Conservation (phyloP, 1,139 yeast species). For the Blastobotrys malaysiensis region DNA sequence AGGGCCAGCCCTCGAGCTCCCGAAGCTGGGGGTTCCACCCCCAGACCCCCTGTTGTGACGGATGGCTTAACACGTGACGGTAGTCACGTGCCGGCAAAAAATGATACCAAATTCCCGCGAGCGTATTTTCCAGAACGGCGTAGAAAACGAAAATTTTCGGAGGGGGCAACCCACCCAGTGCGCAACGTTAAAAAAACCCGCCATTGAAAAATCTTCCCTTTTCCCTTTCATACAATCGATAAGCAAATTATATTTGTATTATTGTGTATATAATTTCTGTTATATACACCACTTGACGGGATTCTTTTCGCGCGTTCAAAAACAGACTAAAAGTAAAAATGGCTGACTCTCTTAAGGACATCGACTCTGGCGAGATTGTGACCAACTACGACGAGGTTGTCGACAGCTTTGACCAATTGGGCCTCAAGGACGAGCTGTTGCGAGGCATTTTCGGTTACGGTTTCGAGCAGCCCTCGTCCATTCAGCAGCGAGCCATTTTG, state of each 20-base stretch:
- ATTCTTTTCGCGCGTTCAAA: not conserved
- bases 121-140: not conserved
- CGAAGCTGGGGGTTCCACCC: not conserved
- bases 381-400: conserved; percentile 98
- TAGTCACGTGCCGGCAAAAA: not conserved
- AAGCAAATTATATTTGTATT: not conserved
- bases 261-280: conserved; percentile 6
- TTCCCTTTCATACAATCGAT: not conserved
- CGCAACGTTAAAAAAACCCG: conserved; percentile 3
- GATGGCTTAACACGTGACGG: no score
- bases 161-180: not conserved
- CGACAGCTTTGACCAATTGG: conserved; percentile 48
- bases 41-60: no score
- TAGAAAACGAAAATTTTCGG: not conserved
- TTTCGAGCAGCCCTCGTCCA: conserved; percentile 95
- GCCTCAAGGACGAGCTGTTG: conserved; percentile 39
- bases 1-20: not conserved
- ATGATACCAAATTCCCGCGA: not conserved
- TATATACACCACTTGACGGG: not conserved
- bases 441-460: conserved; percentile 88
- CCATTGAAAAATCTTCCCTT: not conserved
- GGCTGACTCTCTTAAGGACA: conserved; percentile 64
- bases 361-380: conserved; percentile 81
- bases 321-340: conserved; percentile 22
- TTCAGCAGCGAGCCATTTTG: conserved; percentile 96